Evolutionary conservation across 345 rosid genomes (phyloP), one percentile per base, ranked within the genome.

Genomic region (Excoecaria cochinchinensis): DNA sequence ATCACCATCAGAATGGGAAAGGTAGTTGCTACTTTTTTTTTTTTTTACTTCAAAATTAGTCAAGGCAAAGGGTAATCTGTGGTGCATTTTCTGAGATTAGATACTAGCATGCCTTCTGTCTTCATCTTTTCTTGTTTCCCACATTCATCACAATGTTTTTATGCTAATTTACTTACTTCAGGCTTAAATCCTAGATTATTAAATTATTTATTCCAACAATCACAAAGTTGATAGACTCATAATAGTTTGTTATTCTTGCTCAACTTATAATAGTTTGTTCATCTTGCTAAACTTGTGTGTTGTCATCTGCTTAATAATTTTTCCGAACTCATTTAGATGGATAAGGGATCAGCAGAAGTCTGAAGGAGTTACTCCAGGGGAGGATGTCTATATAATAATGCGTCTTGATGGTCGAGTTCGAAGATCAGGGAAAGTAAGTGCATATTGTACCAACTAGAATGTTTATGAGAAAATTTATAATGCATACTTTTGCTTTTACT

Each of bases 351-450:
- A 91, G 82, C 98, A 95, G 67, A 82, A 84, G 80, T 89, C 97
- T 25, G 97, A 90, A 87, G 96, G 96, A 81, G 98, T 93, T 60
- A 79, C 78, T 52, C 97, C 96, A 0, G 97, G 96, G 0, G 94
- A 89, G 84, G 95, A 95, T 61, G 98, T 90, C 68, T 95, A 93
- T 87, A 84, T 95, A 66, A 87, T 91, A 80, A 74, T 93, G 80
- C 94, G 95, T 52, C 86, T 95, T 56, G 99, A 95, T 90, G 98
- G 99, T 80, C 95, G 96, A 70, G 93, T 95, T 72, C 91, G 98
- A 74, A 90, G 96, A 91, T 91, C 94, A 16, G 97, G 98, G 48
- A 88, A 79, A 85, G 96, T 88, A 84, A 85, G 90, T 85, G 50
- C 63, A 8, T 44, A 16, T 40, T 0, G 16, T 21, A 55, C 47